These are phyloP conservation scores for Reutealis trisperma DNA, from an alignment of 345 rosid species.

Conservation along the genomic window DNA sequence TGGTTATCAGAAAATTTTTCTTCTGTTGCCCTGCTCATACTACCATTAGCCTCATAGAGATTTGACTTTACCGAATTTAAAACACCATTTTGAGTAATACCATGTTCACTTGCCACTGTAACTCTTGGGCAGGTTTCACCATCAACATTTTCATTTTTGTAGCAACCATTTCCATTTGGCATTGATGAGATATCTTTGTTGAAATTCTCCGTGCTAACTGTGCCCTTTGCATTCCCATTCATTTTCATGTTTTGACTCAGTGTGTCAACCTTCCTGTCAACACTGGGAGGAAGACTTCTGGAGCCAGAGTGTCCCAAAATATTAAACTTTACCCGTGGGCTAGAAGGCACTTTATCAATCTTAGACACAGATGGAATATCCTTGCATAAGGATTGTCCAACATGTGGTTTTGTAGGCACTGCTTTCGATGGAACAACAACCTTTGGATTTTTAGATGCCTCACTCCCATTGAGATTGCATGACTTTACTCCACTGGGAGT, in stretches of 20 bases:
- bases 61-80: conserved; percentile 32
- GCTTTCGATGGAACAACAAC: conserved; percentile 41
- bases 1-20: conserved; percentile 29
- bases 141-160: conserved; percentile 40
- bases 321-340: conserved; percentile 52
- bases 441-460: conserved; percentile 42
- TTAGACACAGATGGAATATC: conserved; percentile 38
- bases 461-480: conserved; percentile 51
- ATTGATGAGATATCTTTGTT: conserved; percentile 40
- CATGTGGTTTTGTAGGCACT: conserved; percentile 32
- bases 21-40: conserved; percentile 19
- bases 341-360: conserved; percentile 59
- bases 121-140: conserved; percentile 21
- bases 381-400: conserved; percentile 44
- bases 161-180: conserved; percentile 31
- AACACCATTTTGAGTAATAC: conserved; percentile 20
- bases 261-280: conserved; percentile 49
- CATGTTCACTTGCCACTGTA: conserved; percentile 39
- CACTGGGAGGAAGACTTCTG: conserved; percentile 44
- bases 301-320: conserved; percentile 56
- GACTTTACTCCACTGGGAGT: conserved; percentile 61
- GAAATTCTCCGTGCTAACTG: conserved; percentile 35
- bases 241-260: conserved; percentile 39
- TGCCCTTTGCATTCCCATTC: conserved; percentile 39
- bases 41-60: conserved; percentile 40